Base-by-base conservation (phyloP, 768 basidiomycete species). In the Dacryopinax spathularia region DNA sequence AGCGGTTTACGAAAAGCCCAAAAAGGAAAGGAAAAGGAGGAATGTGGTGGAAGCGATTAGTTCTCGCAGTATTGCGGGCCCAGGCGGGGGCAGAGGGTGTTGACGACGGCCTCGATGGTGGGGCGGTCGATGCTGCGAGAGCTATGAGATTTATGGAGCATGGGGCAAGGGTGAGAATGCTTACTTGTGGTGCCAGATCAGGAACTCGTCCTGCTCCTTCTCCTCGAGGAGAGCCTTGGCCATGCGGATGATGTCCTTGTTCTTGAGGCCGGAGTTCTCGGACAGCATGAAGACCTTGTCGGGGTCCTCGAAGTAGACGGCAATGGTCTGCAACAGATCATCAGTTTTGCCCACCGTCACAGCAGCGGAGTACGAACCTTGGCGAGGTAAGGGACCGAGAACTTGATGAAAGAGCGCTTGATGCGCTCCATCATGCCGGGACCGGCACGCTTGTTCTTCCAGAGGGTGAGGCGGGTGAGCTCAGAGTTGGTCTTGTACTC, bases 201-300 rank as follows among this genome's bases (percentile, higher is more conserved):
- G 25, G 48, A 56, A 56, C 13, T 56, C 48, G 13, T 56, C 31
- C 13, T 10, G 5, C 25, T 56, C 48, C 48, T 56, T 56, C 25
- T 56, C 48, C 22, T 3, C 48, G 48, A 56, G 48, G 48, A 56
- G 48, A 10, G 22, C 25, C 10, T 56, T 56, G 48, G 48, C 48
- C 48, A 56, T 56, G 48, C 48, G 48, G 48, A 56, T 56, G 25
- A 56, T 31, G 48, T 56, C 48, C 48, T 56, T 56, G 48, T 56
- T 56, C 48, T 13, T 6, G 48, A 56, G 25, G 31, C 48, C 48
- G 48, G 48, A 56, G 48, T 29, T 56, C 25, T 56, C 48, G 6
- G 48, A 56, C 25, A 56, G 10, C 10, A 56, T 13, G 48, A 56
- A 56, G 18, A 56, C 48, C 25, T 56, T 56, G 48, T 56, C 48